Evolutionary conservation across 495 filamentous ascomycete species (phyloP), one percentile per base, ranked within the genome.

Genomic region (Lophium mytilinum): DNA sequence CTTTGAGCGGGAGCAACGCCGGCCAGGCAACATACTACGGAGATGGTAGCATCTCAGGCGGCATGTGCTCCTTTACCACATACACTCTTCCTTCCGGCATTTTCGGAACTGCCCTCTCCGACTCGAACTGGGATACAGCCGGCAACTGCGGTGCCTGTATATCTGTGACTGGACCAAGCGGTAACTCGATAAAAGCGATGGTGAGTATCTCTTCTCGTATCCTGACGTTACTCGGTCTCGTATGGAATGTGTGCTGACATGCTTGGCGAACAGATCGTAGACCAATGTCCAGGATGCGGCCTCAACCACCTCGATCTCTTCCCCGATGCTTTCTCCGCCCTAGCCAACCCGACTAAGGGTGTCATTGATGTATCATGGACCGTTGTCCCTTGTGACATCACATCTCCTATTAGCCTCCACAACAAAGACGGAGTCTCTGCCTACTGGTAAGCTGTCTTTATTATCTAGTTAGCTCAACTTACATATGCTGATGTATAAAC

Each of bases 161-260:
- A n/a, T 61, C 70, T 9, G 78, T 84, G 12, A 81, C 40, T 18
- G 57, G 74, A 9, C 78, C 78, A 0, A 66, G 57, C 24, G 80
- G 80, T 10, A 82, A 80, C 60, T 69, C 70, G n/a, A 75, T 83
- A 63, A 83, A 74, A 36, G 81, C 77, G n/a, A 83, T 84, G 80
- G 80, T 83, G 69, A 66, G 72, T 55, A 19, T 21, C 40, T 42
- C 15, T 46, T 39, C 14, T 9, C 24, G 2, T 11, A 30, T 45
- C 39, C 41, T 35, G 21, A 37, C 18, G 24, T 37, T 52, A 24
- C 39, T 21, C 9, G 52, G 4, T 17, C 3, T 19, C 4, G 45
- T 9, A 10, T 41, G 11, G 5, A 34, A 40, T 15, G n/a, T 14
- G 14, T 47, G 30, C 58, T 63, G 24, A 55, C 35, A 33, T 33